Evolutionary conservation across 2,329 filamentous ascomycete genomes (phyloP).

Genomic region (Fusarium nurragi): DNA sequence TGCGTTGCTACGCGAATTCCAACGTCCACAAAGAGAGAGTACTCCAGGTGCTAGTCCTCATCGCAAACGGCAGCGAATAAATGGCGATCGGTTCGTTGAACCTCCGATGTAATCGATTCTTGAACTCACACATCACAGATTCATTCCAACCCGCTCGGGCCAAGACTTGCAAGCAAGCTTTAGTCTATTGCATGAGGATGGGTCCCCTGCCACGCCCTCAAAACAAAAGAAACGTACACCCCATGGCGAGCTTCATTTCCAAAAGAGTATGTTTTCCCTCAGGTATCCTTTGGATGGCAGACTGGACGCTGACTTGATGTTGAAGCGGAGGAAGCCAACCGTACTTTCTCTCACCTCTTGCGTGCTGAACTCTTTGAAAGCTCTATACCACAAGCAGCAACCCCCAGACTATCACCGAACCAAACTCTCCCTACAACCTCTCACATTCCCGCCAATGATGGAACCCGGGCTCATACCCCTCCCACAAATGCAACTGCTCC

Average conservation of each 20-base stretch:
- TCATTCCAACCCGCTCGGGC: conserved; percentile 92
- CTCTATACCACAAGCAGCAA: conserved; percentile 82
- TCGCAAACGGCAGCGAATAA: conserved; percentile 68
- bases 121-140: conserved; percentile 64
- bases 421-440: conserved; percentile 59
- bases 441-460: conserved; percentile 67
- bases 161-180: conserved; percentile 95
- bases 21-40: conserved; percentile 61
- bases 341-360: conserved; percentile 87
- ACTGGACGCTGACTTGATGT: conserved; percentile 16
- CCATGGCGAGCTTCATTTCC: conserved; percentile 91
- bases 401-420: conserved; percentile 70
- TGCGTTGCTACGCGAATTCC: conserved; percentile 62
- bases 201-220: conserved; percentile 89
- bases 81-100: conserved; percentile 65
- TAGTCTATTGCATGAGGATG: conserved; percentile 89
- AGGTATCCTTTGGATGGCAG: not conserved
- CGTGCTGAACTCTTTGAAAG: conserved; percentile 92
- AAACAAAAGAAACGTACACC: conserved; percentile 85
- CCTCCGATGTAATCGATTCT: not conserved
- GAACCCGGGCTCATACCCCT: conserved; percentile 81
- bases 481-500: conserved; percentile 71
- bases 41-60: conserved; percentile 64
- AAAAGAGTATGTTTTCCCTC: conserved; percentile 73
- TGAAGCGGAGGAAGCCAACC: conserved; percentile 89